Evolutionary conservation across 2,329 filamentous ascomycete genomes (phyloP).

Genomic region (Hawksworthiomyces lignivorus): DNA sequence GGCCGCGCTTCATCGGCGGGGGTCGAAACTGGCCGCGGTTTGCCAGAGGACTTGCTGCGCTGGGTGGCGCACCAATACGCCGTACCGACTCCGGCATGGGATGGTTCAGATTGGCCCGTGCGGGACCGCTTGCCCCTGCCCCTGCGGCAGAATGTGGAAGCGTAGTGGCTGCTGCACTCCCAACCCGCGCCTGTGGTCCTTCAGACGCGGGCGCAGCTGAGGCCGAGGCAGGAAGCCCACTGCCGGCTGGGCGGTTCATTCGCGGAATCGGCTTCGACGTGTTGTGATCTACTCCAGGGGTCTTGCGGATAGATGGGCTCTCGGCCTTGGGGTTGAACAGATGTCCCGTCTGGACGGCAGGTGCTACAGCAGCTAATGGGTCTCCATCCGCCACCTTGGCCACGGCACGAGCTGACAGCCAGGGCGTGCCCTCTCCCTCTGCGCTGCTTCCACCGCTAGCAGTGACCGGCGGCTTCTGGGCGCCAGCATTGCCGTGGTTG

Average conservation of each 20-base stretch:
- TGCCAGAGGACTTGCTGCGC: slow-evolving; percentile 45
- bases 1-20: slow-evolving; percentile 49
- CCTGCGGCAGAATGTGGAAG: too few species aligned
- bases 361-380: slow-evolving; percentile 31
- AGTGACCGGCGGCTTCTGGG: slow-evolving; percentile 14
- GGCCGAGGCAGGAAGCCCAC: slow-evolving; percentile 19
- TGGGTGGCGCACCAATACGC: slow-evolving; percentile 52
- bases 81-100: slow-evolving; percentile 46
- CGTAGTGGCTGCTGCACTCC: too few species aligned
- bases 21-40: slow-evolving; percentile 54
- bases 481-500: slow-evolving; percentile 5
- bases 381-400: slow-evolving; percentile 45
- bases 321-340: slow-evolving; percentile 68
- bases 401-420: slow-evolving; percentile 64
- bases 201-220: slow-evolving; percentile 2
- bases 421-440: slow-evolving; percentile 43
- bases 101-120: slow-evolving; percentile 33
- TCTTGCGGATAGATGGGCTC: slow-evolving; percentile 81
- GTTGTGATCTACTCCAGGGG: slow-evolving; percentile 75
- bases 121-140: too few species aligned
- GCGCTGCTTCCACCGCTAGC: not conserved
- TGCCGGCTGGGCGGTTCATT: slow-evolving; percentile 33
- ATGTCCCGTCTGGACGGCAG: slow-evolving; percentile 38
- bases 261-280: slow-evolving; percentile 65
- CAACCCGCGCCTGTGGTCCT: too few species aligned